Evolutionary conservation across 2,329 filamentous ascomycete species (phyloP), one percentile per base, ranked within the genome.

Genomic region (Thermoascus crustaceus): DNA sequence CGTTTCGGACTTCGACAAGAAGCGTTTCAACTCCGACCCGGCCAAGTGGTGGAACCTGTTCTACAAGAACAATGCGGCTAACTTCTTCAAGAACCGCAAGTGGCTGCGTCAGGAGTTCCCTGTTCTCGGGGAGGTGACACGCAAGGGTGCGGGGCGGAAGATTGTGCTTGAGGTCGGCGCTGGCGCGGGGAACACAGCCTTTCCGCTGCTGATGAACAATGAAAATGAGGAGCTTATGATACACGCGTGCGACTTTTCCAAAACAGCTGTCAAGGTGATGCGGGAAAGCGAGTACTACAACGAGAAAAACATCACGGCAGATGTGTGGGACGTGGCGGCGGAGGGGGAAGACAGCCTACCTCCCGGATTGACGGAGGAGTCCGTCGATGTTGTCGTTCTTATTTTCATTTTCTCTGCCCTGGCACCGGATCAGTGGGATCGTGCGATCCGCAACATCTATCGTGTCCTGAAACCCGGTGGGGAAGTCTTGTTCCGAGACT

Each of bases 31-130:
- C 58, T 69, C 73, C 30, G 77, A 93, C 46, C 91, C 91, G 0
- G 88, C 85, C 43, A 94, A 87, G 61, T 96, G 87, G 85, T 98
- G 91, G 91, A 91, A 98, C 54, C 68, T 83, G 37, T 98, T 98
- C 66, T 98, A 98, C 71, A 88, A 91, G 65, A 94, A 96, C 67
- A 96, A 98, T 64, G 85, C 84, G 13, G 76, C 81, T 52, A 96
- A 96, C 56, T 98, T 98, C 66, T 98, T 98, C 77, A 98, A 98
- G 66, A 84, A 98, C 57, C 77, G 91, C 45, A 96, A 96, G 60
- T 98, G 91, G 91, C 68, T 98, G 20, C 82, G 83, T 45, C 89
- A 96, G 60, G 91, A 98, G 60, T 98, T 98, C 46, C 91, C 91
- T 0, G 68, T 96, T 3, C 68, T 98, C n/a, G 76, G 73, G 16